A percentile compares a stretch with the other conserved stretches of the same genome.
Evolutionary conservation across 1,284 basidiomycete species (phyloP).

Genomic region (Fomes fomentarius): DNA sequence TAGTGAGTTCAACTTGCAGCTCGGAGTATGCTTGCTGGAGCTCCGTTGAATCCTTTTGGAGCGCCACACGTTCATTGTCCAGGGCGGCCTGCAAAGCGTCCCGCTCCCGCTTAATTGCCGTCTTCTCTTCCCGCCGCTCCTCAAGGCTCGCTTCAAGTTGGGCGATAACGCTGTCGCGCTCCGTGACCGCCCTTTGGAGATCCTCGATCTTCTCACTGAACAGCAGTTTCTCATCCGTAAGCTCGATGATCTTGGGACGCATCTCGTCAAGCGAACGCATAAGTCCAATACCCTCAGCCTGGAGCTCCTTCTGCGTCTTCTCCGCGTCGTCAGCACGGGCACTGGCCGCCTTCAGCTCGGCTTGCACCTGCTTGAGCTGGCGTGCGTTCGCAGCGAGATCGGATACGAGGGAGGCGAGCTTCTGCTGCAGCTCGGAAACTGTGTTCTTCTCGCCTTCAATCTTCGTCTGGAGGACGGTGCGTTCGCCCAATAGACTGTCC

Average conservation of each 20-base stretch:
- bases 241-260: constrained; percentile 81
- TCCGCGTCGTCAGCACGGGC: constrained; percentile 77
- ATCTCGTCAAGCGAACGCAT: constrained; percentile 82
- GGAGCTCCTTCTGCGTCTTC: constrained; percentile 66
- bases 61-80: constrained; percentile 53
- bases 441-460: constrained; percentile 47
- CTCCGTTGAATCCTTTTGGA: constrained; percentile 54
- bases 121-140: constrained; percentile 53
- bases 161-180: constrained; percentile 59
- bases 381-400: constrained; percentile 56
- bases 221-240: constrained; percentile 70
- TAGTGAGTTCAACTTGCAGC: constrained; percentile 64
- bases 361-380: constrained; percentile 61
- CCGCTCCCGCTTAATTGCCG: constrained; percentile 46
- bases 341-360: constrained; percentile 59
- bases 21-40: constrained; percentile 64
- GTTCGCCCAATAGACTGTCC: constrained; percentile 50
- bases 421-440: constrained; percentile 56
- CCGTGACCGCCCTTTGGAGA: constrained; percentile 55
- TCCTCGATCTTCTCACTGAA: constrained; percentile 63
- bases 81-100: constrained; percentile 44
- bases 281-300: constrained; percentile 70
- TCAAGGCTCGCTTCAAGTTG: constrained; percentile 63
- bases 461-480: constrained; percentile 49
- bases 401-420: constrained; percentile 55